phyloP scores from a whole-genome alignment of 2,329 filamentous ascomycete genomes.

The Aureobasidium melanogenum region DNA sequence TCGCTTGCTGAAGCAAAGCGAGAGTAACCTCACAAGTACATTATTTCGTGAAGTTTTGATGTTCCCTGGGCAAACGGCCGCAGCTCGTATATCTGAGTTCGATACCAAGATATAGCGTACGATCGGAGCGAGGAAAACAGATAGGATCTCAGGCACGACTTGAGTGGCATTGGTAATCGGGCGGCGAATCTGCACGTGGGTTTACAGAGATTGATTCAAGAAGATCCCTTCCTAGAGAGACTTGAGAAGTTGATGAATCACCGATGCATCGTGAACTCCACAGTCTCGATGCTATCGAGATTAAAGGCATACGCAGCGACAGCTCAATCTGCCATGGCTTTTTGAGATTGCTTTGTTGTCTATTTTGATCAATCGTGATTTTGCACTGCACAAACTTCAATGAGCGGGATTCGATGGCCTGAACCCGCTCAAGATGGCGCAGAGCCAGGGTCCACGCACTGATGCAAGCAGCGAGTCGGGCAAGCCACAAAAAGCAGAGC shows the following conservation, averaged over 20 bases:
- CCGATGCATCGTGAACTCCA: slow-evolving; percentile 2
- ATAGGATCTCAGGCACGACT: not conserved
- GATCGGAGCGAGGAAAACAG: not conserved
- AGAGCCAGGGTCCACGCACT: slow-evolving; percentile 7
- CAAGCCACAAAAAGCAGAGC: slow-evolving; percentile 2
- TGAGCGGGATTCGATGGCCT: not conserved
- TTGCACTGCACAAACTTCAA: not conserved
- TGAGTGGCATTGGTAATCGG: not conserved
- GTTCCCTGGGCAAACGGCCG: not conserved
- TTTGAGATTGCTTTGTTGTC: not conserved
- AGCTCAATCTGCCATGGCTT: not conserved
- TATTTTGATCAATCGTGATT: not conserved
- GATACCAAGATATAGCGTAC: not conserved
- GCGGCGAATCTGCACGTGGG: not conserved
- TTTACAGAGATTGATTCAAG: not conserved
- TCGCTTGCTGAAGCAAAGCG: slow-evolving; percentile 2
- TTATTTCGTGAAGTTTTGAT: not conserved
- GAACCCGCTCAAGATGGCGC: slow-evolving; percentile 4
- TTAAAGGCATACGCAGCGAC: not conserved
- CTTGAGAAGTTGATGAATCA: not conserved
- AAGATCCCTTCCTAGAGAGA: not conserved
- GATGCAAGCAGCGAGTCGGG: not conserved
- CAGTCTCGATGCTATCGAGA: not conserved
- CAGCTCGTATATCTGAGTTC: not conserved
- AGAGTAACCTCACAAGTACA: not conserved